These are phyloP conservation scores for Trichoderma arundinaceum DNA, from an alignment of 2,329 filamentous ascomycete species.

Conservation along the genomic window DNA sequence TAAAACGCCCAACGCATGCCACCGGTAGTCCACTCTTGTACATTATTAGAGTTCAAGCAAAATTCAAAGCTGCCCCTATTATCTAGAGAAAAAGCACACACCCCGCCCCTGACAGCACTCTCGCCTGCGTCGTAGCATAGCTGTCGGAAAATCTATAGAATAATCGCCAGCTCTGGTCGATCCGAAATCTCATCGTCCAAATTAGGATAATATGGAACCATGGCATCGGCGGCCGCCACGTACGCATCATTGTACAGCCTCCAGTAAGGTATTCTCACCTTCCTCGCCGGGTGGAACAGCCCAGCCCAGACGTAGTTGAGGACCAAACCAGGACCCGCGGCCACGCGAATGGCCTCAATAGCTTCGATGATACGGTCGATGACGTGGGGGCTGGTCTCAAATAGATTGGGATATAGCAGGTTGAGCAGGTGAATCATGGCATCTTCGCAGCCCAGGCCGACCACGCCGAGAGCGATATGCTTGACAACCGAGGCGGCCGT, in stretches of 20 bases:
- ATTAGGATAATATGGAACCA: conserved; percentile 95
- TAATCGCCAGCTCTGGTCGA: conserved; percentile 80
- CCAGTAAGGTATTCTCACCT: conserved; percentile 96
- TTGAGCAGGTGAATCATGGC: conserved; percentile 98
- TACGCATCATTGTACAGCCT: conserved; percentile 96
- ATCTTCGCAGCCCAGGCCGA: conserved; percentile 95
- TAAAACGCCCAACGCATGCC: conserved; percentile 27
- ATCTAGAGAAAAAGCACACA: neutral
- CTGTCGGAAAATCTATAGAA: conserved; percentile 61
- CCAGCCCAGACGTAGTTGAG: conserved; percentile 99
- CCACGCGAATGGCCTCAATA: conserved; percentile 93
- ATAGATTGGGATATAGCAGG: conserved; percentile 93
- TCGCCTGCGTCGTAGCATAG: neutral
- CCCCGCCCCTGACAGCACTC: neutral
- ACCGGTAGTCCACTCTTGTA: conserved; percentile 24
- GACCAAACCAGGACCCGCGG: conserved; percentile 87
- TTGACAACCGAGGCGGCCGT: conserved; percentile 97
- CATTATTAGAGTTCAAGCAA: conserved; percentile 23
- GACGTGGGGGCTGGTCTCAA: conserved; percentile 97
- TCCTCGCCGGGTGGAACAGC: conserved; percentile 93
- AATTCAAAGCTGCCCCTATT: neutral
- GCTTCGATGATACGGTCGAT: conserved; percentile 98
- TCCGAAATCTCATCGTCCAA: conserved; percentile 80
- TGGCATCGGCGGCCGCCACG: conserved; percentile 88
- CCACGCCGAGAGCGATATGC: conserved; percentile 96